phyloP scores from a whole-genome alignment of 306 rosid genomes.

The Cucumis cinereus region DNA sequence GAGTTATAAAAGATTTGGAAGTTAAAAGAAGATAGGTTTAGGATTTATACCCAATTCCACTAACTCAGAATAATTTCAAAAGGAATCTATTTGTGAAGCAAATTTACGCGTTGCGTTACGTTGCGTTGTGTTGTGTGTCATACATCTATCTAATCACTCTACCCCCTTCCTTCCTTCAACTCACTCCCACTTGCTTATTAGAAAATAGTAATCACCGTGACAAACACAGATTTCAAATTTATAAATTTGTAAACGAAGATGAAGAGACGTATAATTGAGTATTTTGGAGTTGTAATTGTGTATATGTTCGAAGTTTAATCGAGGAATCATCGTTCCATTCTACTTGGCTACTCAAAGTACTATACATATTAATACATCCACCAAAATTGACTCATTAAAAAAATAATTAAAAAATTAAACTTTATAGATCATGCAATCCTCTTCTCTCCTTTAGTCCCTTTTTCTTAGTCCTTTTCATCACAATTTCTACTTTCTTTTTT shows the following conservation, averaged over 20 bases:
- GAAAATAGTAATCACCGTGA: no score
- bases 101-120: conserved; percentile 7
- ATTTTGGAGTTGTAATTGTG: no score
- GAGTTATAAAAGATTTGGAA: conserved; percentile 15
- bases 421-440: neutral
- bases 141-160: neutral
- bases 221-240: no score
- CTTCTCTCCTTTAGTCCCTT: neutral
- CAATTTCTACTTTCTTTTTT: no score
- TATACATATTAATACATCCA: neutral
- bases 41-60: conserved; percentile 52
- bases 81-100: neutral
- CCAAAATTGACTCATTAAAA: neutral
- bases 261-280: no score
- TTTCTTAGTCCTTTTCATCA: no score
- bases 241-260: no score
- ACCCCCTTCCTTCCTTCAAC: no score
- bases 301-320: neutral
- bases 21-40: conserved; percentile 46
- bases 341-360: neutral
- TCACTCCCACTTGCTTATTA: neutral
- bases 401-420: neutral
- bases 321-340: neutral
- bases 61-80: conserved; percentile 4
- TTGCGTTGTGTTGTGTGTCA: conserved; percentile 12